Base-by-base conservation (phyloP, 2,329 filamentous ascomycete species). In the Cytospora schulzeri region DNA sequence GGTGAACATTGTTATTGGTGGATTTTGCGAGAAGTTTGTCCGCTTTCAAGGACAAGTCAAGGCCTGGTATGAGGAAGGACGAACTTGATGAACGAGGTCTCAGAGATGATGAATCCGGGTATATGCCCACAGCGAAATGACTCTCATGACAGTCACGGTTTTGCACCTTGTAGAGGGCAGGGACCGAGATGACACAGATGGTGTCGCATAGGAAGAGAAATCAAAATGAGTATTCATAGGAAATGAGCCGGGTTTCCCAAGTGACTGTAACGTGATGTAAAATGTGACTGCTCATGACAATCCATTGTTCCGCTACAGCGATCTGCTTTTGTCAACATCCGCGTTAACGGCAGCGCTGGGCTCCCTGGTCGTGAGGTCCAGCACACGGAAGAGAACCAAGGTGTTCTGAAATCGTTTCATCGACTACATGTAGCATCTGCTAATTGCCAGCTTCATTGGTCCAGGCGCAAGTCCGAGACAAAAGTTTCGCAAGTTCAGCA, bases 151-250 rank as follows among this genome's bases (percentile, higher is more conserved):
- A 22, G 35, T n/a, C 24, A 52, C 7, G 29, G n/a, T 26, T 59
- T 22, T 35, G 29, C 41, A 26, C 45, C 45, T 59, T 59, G 57
- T 52, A 59, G 31, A 35, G 29, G 57, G 57, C 57, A n/a, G 31
- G 57, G 17, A 52, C 48, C 57, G 17, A 19, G 35, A 38, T 24
- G 14, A 29, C 22, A 48, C 26, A 53, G 26, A 29, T 19, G 48
- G n/a, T 53, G 50, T 45, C 50, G 38, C 26, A 24, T 33, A 41
- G 48, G 6, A 22, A 29, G 41, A 31, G 26, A 59, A 1, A 31
- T 55, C 26, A 45, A 61, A 53, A 53, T 11, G 4, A 61, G 59
- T 38, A 62, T 56, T 8, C 14, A 26, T 50, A 50, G 17, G 24
- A 35, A 51, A 29, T 12, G 11, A 48, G 60, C 29, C 38, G 22